These are phyloP conservation scores for Aschersonia sp. DNA, from an alignment of 2,329 filamentous ascomycete genomes.

Conservation along the genomic window DNA sequence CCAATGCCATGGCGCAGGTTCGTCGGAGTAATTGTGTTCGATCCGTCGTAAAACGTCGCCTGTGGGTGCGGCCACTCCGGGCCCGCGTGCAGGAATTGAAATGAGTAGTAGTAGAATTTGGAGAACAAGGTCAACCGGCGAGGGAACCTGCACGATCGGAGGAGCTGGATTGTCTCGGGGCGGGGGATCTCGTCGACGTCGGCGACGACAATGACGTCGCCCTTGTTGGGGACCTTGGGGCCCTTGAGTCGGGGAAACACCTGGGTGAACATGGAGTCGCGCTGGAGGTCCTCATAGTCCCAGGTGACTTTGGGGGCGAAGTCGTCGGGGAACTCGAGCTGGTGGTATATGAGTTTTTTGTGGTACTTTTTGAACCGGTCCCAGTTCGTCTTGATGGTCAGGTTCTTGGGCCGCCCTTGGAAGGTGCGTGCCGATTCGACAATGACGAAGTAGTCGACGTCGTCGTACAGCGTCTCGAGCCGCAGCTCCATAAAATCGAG, in stretches of 20 bases:
- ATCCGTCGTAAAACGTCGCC: conserved; percentile 35
- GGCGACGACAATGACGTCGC: conserved; percentile 43
- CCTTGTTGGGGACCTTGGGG: conserved; percentile 22
- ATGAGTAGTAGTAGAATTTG: conserved; percentile 42
- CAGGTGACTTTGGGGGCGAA: conserved; percentile 25
- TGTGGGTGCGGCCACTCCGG: conserved; percentile 41
- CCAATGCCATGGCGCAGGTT: conserved; percentile 35
- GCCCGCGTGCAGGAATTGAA: conserved; percentile 30
- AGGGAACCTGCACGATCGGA: conserved; percentile 37
- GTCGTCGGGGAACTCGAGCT: conserved; percentile 28
- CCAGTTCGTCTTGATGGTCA: conserved; percentile 37
- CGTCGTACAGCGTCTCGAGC: conserved; percentile 38
- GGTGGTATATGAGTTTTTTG: conserved; percentile 46
- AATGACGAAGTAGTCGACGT: conserved; percentile 52
- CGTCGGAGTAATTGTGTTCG: conserved; percentile 34
- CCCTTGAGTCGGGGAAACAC: conserved; percentile 34
- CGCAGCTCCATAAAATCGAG: conserved; percentile 53
- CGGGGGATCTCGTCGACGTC: conserved; percentile 47
- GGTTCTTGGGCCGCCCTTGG: conserved; percentile 38
- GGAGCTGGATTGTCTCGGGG: conserved; percentile 30
- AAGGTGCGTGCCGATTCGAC: conserved; percentile 45
- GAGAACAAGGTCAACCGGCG: conserved; percentile 34
- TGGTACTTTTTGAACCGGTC: conserved; percentile 35
- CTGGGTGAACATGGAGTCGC: conserved; percentile 42
- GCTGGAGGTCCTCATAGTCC: conserved; percentile 37